Evolutionary conservation across 1,139 yeast species (phyloP), one percentile per base, ranked within the genome.

Genomic region (Blastobotrys ciferrii): DNA sequence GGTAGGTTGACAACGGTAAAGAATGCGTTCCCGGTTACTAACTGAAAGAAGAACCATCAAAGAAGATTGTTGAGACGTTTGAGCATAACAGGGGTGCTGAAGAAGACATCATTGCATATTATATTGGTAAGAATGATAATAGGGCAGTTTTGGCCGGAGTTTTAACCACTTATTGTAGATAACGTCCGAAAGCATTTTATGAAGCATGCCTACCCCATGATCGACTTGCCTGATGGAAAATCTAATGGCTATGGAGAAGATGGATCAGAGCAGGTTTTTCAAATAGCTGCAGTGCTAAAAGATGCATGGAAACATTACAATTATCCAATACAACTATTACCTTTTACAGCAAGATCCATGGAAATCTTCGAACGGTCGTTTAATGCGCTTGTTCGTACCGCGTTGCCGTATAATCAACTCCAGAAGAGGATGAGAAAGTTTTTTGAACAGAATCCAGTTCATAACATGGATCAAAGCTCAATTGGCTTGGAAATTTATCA

Each of bases 231-330:
- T 7, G 41, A 37, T 2, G 40, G 37, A 5, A 20, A 43, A 17
- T 35, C 19, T 35, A 23, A 25, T 20, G 30, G 30, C 36, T 25
- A 36, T 28, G 41, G 20, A 4, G 46, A 38, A 17, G 42, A 48
- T 13, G 51, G 33, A 13, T 23, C 28, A 23, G 28, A 23, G 28
- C 48, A 38, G 9, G 36, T 57, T 1, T 42, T 50, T 12, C 20
- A 50, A 11, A 37, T 52, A 4, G 48, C 58, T 5, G 18, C 46
- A 12, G 48, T 48, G 9, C 46, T 61, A 13, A 47, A 50, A 28
- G 59, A 58, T 20, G 57, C 60, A 4, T 50, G 48, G 20, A 37
- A 43, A 18, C 63, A 59, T 23, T 62, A 60, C 47, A 53, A 42
- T 28, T 47, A 50, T 44, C 65, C 65, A 1, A 40, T 61, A 28